phyloP scores from a whole-genome alignment of 495 filamentous ascomycete genomes.

The Neurospora cerealis region DNA sequence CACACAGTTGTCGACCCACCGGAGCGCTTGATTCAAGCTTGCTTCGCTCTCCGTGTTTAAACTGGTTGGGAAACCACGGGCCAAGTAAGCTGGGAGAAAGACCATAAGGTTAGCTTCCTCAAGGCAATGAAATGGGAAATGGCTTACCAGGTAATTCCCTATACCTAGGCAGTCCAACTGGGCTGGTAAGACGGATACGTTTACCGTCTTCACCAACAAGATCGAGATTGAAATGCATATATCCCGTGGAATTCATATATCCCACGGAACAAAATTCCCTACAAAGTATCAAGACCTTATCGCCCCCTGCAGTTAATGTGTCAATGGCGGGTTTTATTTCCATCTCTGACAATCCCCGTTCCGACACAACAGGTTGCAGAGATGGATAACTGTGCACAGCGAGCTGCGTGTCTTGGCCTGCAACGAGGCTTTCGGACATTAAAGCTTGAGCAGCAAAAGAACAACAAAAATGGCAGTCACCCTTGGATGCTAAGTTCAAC shows the following conservation, averaged over 20 bases:
- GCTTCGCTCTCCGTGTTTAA: neutral
- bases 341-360: fast-evolving
- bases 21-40: neutral
- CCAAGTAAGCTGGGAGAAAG: neutral
- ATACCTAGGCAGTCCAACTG: too few species aligned
- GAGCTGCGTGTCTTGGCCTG: neutral
- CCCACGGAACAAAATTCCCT: neutral
- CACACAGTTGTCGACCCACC: neutral
- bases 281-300: neutral
- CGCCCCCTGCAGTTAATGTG: neutral
- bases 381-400: neutral
- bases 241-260: too few species aligned
- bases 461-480: neutral
- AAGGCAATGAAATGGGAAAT: neutral
- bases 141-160: neutral
- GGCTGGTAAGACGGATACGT: neutral
- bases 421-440: neutral
- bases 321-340: neutral
- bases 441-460: neutral
- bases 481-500: neutral
- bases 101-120: neutral
- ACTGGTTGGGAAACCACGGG: neutral
- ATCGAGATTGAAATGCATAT: neutral
- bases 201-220: neutral
- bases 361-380: neutral